These are phyloP conservation scores for Solanum megistacrolobum DNA, from an alignment of 257 asterid species.

Conservation along the genomic window DNA sequence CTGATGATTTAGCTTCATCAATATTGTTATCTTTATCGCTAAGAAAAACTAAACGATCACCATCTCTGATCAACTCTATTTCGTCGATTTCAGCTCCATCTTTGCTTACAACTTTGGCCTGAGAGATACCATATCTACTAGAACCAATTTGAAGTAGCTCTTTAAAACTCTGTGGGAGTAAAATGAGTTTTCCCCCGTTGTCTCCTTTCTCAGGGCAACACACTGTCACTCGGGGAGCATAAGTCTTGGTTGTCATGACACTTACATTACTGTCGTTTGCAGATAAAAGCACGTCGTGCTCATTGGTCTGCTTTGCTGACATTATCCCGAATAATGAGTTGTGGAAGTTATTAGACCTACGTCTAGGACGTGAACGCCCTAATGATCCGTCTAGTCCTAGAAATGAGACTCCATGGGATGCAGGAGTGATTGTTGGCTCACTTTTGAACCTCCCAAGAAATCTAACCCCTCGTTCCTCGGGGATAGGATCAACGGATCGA, in stretches of 20 bases:
- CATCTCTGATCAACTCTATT: constrained; percentile 64
- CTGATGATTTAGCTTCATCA: neutral
- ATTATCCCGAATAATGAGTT: constrained; percentile 79
- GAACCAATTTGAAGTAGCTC: constrained; percentile 39
- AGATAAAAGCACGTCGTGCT: constrained; percentile 11
- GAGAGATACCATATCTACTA: constrained; percentile 38
- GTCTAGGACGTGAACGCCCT: constrained; percentile 42
- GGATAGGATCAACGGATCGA: constrained; percentile 1
- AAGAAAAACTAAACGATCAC: constrained; percentile 50
- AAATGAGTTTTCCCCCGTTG: constrained; percentile 38
- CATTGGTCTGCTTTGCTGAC: constrained; percentile 56
- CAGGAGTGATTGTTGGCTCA: constrained; percentile 23
- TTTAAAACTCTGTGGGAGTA: constrained; percentile 50
- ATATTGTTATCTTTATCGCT: constrained; percentile 11
- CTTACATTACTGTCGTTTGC: constrained; percentile 6
- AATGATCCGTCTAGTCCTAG: constrained; percentile 15
- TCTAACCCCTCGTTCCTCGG: constrained; percentile 27
- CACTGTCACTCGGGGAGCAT: constrained; percentile 44
- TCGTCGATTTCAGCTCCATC: constrained; percentile 63
- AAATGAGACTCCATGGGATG: constrained; percentile 14
- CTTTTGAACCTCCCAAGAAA: constrained; percentile 36
- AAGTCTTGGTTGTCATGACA: neutral
- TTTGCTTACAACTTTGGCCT: constrained; percentile 29
- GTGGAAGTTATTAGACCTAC: constrained; percentile 42
- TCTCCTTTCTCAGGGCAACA: constrained; percentile 73